Percentiles rank a stretch among this genome's conserved stretches.
Conservation (phyloP, 73 alveolate species). For the Uronychia binucleata region DNA sequence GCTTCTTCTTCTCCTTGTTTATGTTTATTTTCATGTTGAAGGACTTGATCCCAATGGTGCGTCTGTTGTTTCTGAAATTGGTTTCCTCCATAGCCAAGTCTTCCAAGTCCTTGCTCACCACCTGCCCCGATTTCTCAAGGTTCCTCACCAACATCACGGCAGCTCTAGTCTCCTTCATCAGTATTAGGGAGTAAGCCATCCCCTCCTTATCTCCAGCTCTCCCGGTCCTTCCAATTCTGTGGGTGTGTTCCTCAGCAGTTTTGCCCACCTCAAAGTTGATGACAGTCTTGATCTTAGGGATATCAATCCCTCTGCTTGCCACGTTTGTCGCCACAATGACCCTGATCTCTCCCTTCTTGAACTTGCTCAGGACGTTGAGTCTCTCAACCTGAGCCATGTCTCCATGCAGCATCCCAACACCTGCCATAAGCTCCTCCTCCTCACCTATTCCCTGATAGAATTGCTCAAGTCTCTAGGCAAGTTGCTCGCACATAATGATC, state of each 20-base stretch:
- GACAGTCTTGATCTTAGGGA: slow-evolving; percentile 71
- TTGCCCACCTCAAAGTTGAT: slow-evolving; percentile 71
- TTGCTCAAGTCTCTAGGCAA: slow-evolving; percentile 57
- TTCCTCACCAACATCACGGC: slow-evolving; percentile 62
- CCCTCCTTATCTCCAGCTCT: slow-evolving; percentile 80
- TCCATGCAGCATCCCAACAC: slow-evolving; percentile 72
- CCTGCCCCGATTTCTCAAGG: slow-evolving; percentile 59
- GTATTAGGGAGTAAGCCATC: slow-evolving; percentile 66
- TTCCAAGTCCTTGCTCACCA: slow-evolving; percentile 64
- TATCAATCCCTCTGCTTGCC: slow-evolving; percentile 82
- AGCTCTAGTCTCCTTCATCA: slow-evolving; percentile 49
- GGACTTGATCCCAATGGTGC: slow-evolving; percentile 35
- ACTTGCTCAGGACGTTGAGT: slow-evolving; percentile 49
- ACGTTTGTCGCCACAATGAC: slow-evolving; percentile 74
- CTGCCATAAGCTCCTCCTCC: slow-evolving; percentile 38
- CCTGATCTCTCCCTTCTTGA: slow-evolving; percentile 53
- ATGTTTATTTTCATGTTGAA: slow-evolving; percentile 38
- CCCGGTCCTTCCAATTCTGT: slow-evolving; percentile 86
- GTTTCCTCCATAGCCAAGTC: slow-evolving; percentile 71
- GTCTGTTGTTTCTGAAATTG: slow-evolving; percentile 49
- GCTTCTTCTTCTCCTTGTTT: slow-evolving; percentile 28
- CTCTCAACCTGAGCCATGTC: slow-evolving; percentile 67
- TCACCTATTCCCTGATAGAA: slow-evolving; percentile 14
- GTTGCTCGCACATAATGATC: slow-evolving; percentile 70
- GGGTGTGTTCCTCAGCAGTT: slow-evolving; percentile 73